Conservation (phyloP, 2,329 filamentous ascomycete species). For the Albifimbria verrucaria region DNA sequence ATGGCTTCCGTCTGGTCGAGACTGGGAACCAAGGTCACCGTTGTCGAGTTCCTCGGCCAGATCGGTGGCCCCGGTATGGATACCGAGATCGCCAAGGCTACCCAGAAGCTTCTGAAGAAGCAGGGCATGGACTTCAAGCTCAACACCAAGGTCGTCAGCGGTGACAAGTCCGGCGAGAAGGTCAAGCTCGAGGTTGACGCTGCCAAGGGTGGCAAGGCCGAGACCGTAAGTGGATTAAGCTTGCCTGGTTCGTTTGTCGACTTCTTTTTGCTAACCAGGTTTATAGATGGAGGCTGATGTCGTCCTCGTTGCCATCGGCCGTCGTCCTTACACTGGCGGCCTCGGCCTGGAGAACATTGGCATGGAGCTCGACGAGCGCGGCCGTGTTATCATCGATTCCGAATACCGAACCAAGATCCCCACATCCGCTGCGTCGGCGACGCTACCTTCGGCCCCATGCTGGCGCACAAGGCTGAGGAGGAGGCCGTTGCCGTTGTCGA, state of each 20-base stretch:
- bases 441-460: slow-evolving; percentile 96
- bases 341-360: slow-evolving; percentile 93
- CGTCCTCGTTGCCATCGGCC: slow-evolving; percentile 93
- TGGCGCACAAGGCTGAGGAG: slow-evolving; percentile 99
- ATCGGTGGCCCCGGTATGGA: slow-evolving; percentile 99
- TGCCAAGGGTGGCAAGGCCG: slow-evolving; percentile 93
- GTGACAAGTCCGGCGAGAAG: slow-evolving; percentile 73
- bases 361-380: slow-evolving; percentile 86
- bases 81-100: slow-evolving; percentile 81
- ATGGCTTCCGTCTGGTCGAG: slow-evolving; percentile 98
- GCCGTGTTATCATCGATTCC: slow-evolving; percentile 93
- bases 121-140: slow-evolving; percentile 99
- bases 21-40: slow-evolving; percentile 89
- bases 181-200: slow-evolving; percentile 84
- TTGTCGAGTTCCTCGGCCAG: slow-evolving; percentile 93
- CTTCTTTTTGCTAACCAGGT: slow-evolving; percentile 21
- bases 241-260: neutral
- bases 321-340: slow-evolving; percentile 88
- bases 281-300: slow-evolving; percentile 86
- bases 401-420: slow-evolving; percentile 96
- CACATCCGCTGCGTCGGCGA: slow-evolving; percentile 98
- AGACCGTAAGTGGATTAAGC: slow-evolving; percentile 76
- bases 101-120: slow-evolving; percentile 91
- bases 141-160: slow-evolving; percentile 88
- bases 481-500: slow-evolving; percentile 93